Evolutionary conservation across 2,329 filamentous ascomycete species (phyloP), one percentile per base, ranked within the genome.

Genomic region (Diaporthe destruens): DNA sequence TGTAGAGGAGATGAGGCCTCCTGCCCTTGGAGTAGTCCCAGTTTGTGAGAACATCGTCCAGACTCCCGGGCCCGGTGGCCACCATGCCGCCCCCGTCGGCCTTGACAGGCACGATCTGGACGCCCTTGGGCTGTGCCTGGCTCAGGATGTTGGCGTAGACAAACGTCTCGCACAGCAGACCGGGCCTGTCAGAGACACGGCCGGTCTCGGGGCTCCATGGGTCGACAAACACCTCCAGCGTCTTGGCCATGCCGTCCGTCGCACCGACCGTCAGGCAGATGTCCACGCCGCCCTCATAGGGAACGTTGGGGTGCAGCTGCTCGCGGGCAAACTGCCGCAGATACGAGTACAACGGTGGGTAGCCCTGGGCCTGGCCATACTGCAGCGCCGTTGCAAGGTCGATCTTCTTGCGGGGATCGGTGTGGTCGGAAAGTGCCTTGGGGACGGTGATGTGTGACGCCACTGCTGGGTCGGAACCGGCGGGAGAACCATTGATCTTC

Each of bases 1-100:
- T 97, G 80, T 98, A 98, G 85, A 98, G 87, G 76, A 98, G 80
- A 81, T 96, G 93, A 53, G 95, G 95, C 72, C 93, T 87, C 78
- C 90, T 91, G 0, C 95, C 95, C 77, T 87, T 91, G 53, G 85
- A 85, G 59, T 86, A 85, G 80, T 98, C 93, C 95, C 95, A 98
- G 77, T 93, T 94, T 69, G 91, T 88, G 39, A 98, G 84, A 1
- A 98, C 90, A 77, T 97, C 92, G 73, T 91, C 86, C 74, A 98
- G 83, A 1, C 94, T 92, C 36, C 93, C 93, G 7, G 89, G 87
- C 0, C 95, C 95, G 29, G 87, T 84, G 0, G 91, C 90, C n/a
- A 89, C 76, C 93, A 98, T 96, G 29, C 95, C 95, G 76, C 93
- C 88, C 6, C 88, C 86, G 79, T 98, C 95, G 72, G 96, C 91